phyloP scores from a whole-genome alignment of 106 monocot species.

The Gastrodia elata region DNA sequence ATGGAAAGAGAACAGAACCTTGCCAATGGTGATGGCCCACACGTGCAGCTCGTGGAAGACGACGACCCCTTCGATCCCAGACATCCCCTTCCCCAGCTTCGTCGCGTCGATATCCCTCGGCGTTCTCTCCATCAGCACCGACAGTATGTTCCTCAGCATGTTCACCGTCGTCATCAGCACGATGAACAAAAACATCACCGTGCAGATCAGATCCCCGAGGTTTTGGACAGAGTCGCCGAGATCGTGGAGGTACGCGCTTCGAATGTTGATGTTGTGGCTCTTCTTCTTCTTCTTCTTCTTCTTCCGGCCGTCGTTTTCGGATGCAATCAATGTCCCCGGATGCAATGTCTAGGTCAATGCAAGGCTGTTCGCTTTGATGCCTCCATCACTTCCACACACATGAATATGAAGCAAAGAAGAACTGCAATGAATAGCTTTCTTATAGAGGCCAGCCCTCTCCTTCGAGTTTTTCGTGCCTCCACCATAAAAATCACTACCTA shows the following conservation, averaged over 20 bases:
- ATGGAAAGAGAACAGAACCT: conserved; percentile 55
- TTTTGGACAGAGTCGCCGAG: conserved; percentile 65
- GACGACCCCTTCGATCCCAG: conserved; percentile 46
- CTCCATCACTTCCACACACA: conserved; percentile 56
- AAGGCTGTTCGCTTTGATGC: conserved; percentile 70
- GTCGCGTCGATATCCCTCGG: conserved; percentile 62
- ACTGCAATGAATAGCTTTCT: conserved; percentile 49
- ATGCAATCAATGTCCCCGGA: too few species aligned
- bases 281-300: conserved; percentile 14
- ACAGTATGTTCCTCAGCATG: conserved; percentile 54
- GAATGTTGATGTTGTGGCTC: conserved; percentile 41
- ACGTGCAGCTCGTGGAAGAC: conserved; percentile 68
- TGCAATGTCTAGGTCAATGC: conserved; percentile 18
- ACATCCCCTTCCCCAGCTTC: conserved; percentile 41
- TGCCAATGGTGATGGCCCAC: conserved; percentile 81
- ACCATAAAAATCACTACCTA: too few species aligned
- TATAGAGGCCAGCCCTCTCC: conserved; percentile 40
- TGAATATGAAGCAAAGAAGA: conserved; percentile 48
- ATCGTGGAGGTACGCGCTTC: conserved; percentile 60
- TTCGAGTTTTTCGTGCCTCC: conserved; percentile 25
- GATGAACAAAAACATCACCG: conserved; percentile 48
- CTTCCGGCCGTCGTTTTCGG: not conserved
- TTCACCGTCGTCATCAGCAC: conserved; percentile 47
- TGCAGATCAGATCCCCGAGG: conserved; percentile 57
- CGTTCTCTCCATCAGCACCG: conserved; percentile 67